A percentile compares a stretch with the other conserved stretches of the same genome.
These are phyloP conservation scores for Podospora pseudocomata DNA, from an alignment of 495 filamentous ascomycete species.

Conservation along the genomic window DNA sequence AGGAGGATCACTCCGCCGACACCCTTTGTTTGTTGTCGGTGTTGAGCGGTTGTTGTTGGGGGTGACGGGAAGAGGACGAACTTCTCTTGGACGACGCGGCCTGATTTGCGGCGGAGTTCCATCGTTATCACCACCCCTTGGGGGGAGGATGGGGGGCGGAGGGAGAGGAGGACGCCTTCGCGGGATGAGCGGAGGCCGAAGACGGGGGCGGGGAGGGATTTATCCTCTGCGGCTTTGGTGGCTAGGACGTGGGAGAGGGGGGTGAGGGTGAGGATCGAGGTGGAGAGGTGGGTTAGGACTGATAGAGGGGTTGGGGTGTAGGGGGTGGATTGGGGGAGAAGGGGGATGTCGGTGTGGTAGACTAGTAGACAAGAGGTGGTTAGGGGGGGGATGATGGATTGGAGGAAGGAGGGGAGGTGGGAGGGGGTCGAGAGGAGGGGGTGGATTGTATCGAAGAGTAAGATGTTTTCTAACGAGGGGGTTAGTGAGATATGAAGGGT, in stretches of 20 bases:
- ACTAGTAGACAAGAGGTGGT: slow-evolving; percentile 55
- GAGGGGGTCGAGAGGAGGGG: slow-evolving; percentile 40
- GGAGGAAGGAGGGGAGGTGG: slow-evolving; percentile 53
- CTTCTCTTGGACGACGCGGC: slow-evolving; percentile 69
- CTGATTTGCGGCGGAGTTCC: slow-evolving; percentile 78
- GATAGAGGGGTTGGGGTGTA: slow-evolving; percentile 72
- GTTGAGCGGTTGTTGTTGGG: background rate
- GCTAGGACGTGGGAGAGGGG: slow-evolving; percentile 67
- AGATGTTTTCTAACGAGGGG: slow-evolving; percentile 46
- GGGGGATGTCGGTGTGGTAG: slow-evolving; percentile 66
- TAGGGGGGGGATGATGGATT: slow-evolving; percentile 50
- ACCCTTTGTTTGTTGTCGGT: background rate
- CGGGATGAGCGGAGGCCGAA: slow-evolving; percentile 72
- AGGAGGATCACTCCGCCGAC: slow-evolving; percentile 49
- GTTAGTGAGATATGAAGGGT: slow-evolving; percentile 21
- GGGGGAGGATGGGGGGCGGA: slow-evolving; percentile 19
- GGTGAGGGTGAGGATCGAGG: slow-evolving; percentile 44
- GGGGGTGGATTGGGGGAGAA: slow-evolving; percentile 22
- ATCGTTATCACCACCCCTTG: slow-evolving; percentile 71
- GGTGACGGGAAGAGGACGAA: slow-evolving; percentile 58
- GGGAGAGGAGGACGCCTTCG: slow-evolving; percentile 69
- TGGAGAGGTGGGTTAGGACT: slow-evolving; percentile 47
- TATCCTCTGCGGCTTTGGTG: slow-evolving; percentile 62
- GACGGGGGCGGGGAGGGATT: slow-evolving; percentile 63
- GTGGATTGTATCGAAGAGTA: slow-evolving; percentile 64